Evolutionary conservation across 345 rosid species (phyloP).

Genomic region (Physaria fendleri): DNA sequence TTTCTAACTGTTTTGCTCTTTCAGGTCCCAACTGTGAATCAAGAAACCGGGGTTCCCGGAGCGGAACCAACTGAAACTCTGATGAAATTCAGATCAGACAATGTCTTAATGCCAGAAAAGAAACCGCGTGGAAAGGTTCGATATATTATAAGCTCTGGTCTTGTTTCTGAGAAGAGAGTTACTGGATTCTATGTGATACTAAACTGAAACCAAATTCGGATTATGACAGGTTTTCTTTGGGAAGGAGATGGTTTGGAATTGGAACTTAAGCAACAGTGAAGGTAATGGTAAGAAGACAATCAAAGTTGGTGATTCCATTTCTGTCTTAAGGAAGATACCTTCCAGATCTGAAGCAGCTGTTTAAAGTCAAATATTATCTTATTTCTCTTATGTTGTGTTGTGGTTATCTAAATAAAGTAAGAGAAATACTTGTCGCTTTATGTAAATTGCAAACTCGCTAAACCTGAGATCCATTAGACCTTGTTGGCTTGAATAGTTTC

Average conservation of each 20-base stretch:
- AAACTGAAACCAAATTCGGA: not conserved
- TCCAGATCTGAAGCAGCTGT: constrained; percentile 76
- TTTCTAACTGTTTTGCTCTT: not conserved
- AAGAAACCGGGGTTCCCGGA: constrained; percentile 60
- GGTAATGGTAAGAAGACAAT: constrained; percentile 46
- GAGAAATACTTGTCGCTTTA: too few relatives aligned
- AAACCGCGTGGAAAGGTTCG: constrained; percentile 69
- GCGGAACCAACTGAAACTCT: constrained; percentile 66
- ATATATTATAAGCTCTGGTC: not conserved
- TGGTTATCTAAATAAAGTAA: too few relatives aligned
- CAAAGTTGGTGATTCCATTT: constrained; percentile 67
- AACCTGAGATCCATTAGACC: too few relatives aligned
- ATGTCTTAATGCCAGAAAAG: constrained; percentile 50
- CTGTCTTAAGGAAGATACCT: constrained; percentile 43
- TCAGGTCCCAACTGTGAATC: constrained; percentile 75
- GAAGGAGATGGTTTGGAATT: constrained; percentile 62
- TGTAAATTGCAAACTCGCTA: too few relatives aligned
- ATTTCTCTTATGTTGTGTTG: too few relatives aligned
- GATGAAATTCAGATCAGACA: constrained; percentile 58
- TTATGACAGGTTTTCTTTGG: constrained; percentile 67
- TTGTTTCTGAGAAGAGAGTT: constrained; percentile 1
- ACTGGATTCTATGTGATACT: not conserved
- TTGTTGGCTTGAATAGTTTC: too few relatives aligned
- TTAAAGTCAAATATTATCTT: constrained; percentile 30
- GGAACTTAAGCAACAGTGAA: constrained; percentile 33